Percentiles rank a stretch among this genome's conserved stretches.
Conservation (phyloP, 768 basidiomycete genomes). For the Clitopilus hobsonii region DNA sequence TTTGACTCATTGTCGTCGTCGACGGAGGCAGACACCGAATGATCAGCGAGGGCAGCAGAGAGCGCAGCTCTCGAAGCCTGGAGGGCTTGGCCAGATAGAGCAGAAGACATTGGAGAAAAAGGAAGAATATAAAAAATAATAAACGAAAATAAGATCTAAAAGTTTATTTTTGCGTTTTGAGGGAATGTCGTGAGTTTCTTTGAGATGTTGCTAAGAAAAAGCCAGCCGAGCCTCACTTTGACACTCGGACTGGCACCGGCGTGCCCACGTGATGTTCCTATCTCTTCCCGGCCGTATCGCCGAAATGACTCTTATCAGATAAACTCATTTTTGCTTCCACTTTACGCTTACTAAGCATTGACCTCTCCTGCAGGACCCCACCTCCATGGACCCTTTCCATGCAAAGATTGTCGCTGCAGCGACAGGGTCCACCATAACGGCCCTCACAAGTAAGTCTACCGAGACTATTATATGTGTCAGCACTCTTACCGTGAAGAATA, state of each 20-base stretch:
- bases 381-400: conserved; percentile 63
- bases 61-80: conserved; percentile 80
- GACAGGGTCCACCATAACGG: conserved; percentile 75
- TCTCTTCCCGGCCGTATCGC: neutral
- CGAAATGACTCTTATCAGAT: conserved; percentile 5
- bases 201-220: neutral
- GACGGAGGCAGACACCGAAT: conserved; percentile 20
- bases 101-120: conserved; percentile 31
- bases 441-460: conserved; percentile 64
- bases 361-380: conserved; percentile 8
- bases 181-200: neutral
- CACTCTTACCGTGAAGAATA: conserved; percentile 29
- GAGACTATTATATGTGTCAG: neutral
- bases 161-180: neutral
- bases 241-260: neutral
- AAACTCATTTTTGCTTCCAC: conserved; percentile 5
- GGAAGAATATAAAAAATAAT: neutral
- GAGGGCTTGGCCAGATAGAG: conserved; percentile 61
- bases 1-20: conserved; percentile 29
- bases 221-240: neutral
- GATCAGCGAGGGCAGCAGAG: conserved; percentile 65
- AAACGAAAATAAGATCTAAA: neutral
- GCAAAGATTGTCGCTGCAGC: conserved; percentile 81
- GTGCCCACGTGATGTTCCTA: conserved; percentile 1
- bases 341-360: conserved; percentile 4